Percentiles rank a stretch among this genome's conserved stretches.
Conservation (phyloP, 2,329 filamentous ascomycete species). For the Paecilomyces sp. region DNA sequence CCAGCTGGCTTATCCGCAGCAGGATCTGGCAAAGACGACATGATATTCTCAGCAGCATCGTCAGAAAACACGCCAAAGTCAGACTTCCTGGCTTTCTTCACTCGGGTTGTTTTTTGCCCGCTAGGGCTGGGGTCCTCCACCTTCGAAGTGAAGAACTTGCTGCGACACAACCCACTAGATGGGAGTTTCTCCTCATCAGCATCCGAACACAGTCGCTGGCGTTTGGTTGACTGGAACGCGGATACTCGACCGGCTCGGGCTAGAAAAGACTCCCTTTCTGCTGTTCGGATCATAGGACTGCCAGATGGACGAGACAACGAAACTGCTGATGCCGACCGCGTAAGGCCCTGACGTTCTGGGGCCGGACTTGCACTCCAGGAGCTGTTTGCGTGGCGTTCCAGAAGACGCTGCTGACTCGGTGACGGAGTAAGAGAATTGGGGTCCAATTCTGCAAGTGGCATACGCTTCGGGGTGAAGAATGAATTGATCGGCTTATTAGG, state of each 20-base stretch:
- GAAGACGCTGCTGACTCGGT: slow-evolving; percentile 54
- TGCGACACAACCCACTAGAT: slow-evolving; percentile 29
- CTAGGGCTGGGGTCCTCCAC: slow-evolving; percentile 32
- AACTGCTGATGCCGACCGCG: slow-evolving; percentile 26
- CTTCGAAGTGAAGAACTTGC: slow-evolving; percentile 41
- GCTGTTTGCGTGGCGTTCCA: slow-evolving; percentile 46
- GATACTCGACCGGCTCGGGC: slow-evolving; percentile 30
- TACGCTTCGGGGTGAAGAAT: slow-evolving; percentile 59
- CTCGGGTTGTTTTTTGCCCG: slow-evolving; percentile 25
- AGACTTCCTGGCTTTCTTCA: slow-evolving; percentile 36
- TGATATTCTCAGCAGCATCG: slow-evolving; percentile 44
- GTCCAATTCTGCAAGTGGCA: slow-evolving; percentile 60
- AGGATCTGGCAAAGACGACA: slow-evolving; percentile 38
- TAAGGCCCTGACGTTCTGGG: slow-evolving; percentile 28
- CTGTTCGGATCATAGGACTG: slow-evolving; percentile 35
- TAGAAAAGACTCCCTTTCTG: slow-evolving; percentile 33
- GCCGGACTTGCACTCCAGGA: slow-evolving; percentile 51
- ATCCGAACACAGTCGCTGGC: slow-evolving; percentile 47
- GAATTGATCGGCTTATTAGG: slow-evolving; percentile 54
- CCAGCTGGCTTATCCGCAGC: slow-evolving; percentile 2
- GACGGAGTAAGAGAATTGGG: slow-evolving; percentile 61
- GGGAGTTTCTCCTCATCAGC: slow-evolving; percentile 25
- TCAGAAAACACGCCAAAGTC: slow-evolving; percentile 47
- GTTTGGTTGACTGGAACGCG: slow-evolving; percentile 42
- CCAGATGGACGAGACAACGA: slow-evolving; percentile 31